Evolutionary conservation across 2,329 filamentous ascomycete genomes (phyloP), one percentile per base, ranked within the genome.

Genomic region (Myriosclerotinia duriaeana): DNA sequence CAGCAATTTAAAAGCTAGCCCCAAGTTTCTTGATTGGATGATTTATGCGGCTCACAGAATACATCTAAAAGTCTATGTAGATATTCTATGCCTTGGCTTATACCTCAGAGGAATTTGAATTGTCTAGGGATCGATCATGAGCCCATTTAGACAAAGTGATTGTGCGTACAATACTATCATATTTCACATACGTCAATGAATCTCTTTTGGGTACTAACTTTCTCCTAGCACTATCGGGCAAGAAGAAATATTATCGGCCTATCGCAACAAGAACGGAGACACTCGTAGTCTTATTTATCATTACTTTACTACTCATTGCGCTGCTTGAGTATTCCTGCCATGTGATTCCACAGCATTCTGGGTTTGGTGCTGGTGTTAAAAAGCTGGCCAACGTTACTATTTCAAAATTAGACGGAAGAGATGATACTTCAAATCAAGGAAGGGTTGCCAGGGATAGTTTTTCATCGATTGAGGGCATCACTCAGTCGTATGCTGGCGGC

Each of bases 341-440:
- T 63, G 15, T 63, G 15, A 63, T 63, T 20, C 48, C 46, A 63
- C 34, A 63, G 17, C 46, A 63, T 20, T 40, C 44, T 11, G 60
- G 60, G 20, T 42, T 63, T 42, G 48, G 48, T 2, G 46, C 42
- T 36, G 14, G 11, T 15, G 26, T 17, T 4, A 26, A 46, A 3
- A 26, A 34, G 20, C 5, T 59, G n/a, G 42, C n/a, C 17, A 46
- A 59, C 2, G n/a, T 46, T n/a, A 59, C 40, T 22, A 17, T 26
- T 14, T 34, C 55, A 3, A 46, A 46, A 6, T 46, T 34, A 6
- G 2, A 36, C 15, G 26, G 3, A 38, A 46, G 26, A 36, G 9
- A n/a, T 59, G 55, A 5, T 3, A 3, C 34, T 59, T 14, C 2
- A 15, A 20, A n/a, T 46, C 26, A 8, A 44, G 22, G 38, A 46